Conservation (phyloP, 2,329 filamentous ascomycete genomes). For the Achaetomium macrosporum region DNA sequence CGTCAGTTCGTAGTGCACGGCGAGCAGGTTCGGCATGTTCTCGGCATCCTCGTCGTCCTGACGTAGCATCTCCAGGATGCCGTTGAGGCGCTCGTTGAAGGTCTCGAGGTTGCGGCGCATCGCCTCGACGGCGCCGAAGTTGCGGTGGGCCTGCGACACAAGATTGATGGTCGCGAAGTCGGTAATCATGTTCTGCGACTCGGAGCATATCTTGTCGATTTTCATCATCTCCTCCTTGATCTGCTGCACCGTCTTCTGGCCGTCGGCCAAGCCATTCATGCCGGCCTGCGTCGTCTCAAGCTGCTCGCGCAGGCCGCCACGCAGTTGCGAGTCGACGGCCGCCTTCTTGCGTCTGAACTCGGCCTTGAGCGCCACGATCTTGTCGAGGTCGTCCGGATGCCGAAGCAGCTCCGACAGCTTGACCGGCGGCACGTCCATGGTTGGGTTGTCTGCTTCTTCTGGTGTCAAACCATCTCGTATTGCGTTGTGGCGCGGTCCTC, state of each 20-base stretch:
- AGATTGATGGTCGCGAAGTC: conserved; percentile 92
- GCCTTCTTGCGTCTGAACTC: conserved; percentile 94
- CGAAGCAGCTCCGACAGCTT: conserved; percentile 90
- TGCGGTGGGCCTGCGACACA: conserved; percentile 89
- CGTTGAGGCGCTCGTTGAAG: conserved; percentile 71
- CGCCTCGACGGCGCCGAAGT: conserved; percentile 88
- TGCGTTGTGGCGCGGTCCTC: not conserved
- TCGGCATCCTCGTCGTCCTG: conserved; percentile 82
- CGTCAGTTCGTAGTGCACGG: conserved; percentile 87
- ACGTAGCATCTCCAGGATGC: conserved; percentile 70
- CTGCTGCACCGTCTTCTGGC: conserved; percentile 82
- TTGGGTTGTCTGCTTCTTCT: conserved; percentile 8
- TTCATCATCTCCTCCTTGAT: conserved; percentile 99
- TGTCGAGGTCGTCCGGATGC: conserved; percentile 95
- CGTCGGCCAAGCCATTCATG: conserved; percentile 82
- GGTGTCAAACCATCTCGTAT: conserved; percentile 11
- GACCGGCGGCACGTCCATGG: conserved; percentile 63
- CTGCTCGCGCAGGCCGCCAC: conserved; percentile 82
- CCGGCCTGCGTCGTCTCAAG: conserved; percentile 90
- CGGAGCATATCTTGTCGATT: conserved; percentile 94
- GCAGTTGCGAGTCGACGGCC: conserved; percentile 83
- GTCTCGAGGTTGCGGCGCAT: conserved; percentile 89
- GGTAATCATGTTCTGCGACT: conserved; percentile 94
- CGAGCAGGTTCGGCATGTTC: conserved; percentile 85
- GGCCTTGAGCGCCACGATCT: conserved; percentile 80